phyloP scores from a whole-genome alignment of 805 yeast species.

The Saccharomyces cerevisiae region DNA sequence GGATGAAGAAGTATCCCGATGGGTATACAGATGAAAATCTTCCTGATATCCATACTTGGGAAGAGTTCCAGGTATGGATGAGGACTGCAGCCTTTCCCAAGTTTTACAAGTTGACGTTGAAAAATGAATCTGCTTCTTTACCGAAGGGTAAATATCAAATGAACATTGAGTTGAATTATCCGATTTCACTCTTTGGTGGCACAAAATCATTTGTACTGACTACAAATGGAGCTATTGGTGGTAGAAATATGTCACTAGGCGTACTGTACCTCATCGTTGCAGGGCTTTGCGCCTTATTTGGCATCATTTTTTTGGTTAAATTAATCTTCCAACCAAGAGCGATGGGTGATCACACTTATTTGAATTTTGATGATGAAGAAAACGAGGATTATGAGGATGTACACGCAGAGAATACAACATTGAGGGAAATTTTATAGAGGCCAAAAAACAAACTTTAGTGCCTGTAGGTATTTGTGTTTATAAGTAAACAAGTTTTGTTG shows the following conservation, averaged over 20 bases:
- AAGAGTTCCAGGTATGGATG: constrained; percentile 79
- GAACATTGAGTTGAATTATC: constrained; percentile 67
- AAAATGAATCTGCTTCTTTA: constrained; percentile 54
- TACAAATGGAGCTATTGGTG: constrained; percentile 79
- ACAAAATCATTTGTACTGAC: constrained; percentile 74
- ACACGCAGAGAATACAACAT: constrained; percentile 6
- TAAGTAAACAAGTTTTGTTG: neutral
- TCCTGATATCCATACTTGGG: constrained; percentile 63
- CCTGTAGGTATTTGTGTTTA: neutral
- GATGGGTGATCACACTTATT: constrained; percentile 70
- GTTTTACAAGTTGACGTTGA: constrained; percentile 73
- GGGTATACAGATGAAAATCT: constrained; percentile 65
- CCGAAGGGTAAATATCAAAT: constrained; percentile 62
- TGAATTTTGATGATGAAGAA: constrained; percentile 34
- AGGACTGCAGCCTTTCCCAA: constrained; percentile 88
- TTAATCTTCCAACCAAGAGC: constrained; percentile 79
- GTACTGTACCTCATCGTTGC: constrained; percentile 82
- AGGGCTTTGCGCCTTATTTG: constrained; percentile 62
- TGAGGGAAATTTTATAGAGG: constrained; percentile 16
- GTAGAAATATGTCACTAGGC: constrained; percentile 77
- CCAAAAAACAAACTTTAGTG: neutral
- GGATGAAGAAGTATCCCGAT: constrained; percentile 61
- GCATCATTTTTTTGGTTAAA: constrained; percentile 66
- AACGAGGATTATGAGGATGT: constrained; percentile 2
- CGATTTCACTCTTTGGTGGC: constrained; percentile 81